A percentile compares a stretch with the other conserved stretches of the same genome.
phyloP scores from a whole-genome alignment of 2,329 filamentous ascomycete genomes.

The Ophiostoma angusticollis region DNA sequence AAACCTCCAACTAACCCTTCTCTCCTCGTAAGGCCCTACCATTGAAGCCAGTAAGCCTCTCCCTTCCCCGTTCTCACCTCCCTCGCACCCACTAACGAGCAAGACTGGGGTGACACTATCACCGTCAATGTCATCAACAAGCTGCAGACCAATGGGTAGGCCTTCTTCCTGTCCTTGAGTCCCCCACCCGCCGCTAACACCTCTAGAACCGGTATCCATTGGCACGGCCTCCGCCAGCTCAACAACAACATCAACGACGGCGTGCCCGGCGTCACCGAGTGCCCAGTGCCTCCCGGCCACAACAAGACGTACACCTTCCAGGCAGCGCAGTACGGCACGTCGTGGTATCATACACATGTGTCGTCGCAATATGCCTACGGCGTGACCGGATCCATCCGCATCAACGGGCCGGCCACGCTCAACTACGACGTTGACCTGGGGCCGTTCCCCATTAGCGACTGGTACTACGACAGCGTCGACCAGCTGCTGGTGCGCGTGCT shows the following conservation, averaged over 20 bases:
- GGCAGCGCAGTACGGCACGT: constrained; percentile 25
- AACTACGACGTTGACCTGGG: constrained; percentile 41
- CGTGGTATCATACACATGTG: constrained; percentile 38
- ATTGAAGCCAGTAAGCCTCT: constrained; percentile 4
- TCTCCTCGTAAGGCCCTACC: constrained; percentile 4
- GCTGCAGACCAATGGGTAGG: constrained; percentile 31
- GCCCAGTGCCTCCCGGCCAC: constrained; percentile 24
- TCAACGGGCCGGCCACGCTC: constrained; percentile 27
- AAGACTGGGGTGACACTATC: constrained; percentile 37
- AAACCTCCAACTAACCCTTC: neutral
- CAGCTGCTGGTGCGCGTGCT: constrained; percentile 21
- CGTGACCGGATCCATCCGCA: constrained; percentile 34
- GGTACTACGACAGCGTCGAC: constrained; percentile 35
- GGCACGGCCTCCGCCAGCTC: constrained; percentile 34
- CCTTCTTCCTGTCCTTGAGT: too few species aligned
- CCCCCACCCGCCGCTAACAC: neutral
- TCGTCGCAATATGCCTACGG: constrained; percentile 36
- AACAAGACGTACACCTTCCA: constrained; percentile 24
- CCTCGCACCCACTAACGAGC: constrained; percentile 11
- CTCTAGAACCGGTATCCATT: constrained; percentile 29
- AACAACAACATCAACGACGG: constrained; percentile 31
- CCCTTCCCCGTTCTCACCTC: neutral
- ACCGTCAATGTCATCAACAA: constrained; percentile 53
- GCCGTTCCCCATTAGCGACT: constrained; percentile 37
- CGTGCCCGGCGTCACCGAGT: constrained; percentile 31